phyloP scores from a whole-genome alignment of 129 eudicot genomes.

The Lonicera japonica region DNA sequence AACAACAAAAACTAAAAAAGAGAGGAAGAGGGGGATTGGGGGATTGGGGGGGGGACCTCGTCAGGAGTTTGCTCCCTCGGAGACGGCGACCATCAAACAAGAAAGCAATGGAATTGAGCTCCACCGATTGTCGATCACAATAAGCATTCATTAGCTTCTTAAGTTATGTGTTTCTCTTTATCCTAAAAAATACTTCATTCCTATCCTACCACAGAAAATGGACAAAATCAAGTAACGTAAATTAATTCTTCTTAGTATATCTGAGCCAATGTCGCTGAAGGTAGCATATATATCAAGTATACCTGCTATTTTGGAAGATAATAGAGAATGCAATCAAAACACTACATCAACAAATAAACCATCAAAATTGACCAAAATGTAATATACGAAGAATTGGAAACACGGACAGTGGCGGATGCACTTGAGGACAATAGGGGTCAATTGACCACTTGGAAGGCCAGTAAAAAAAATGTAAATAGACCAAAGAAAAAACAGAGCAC shows the following conservation, averaged over 20 bases:
- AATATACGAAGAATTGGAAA: no score
- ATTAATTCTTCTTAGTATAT: no score
- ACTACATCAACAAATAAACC: no score
- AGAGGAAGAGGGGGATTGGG: background rate
- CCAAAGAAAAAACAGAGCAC: no score
- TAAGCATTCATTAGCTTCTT: conserved; percentile 78
- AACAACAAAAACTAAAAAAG: no score
- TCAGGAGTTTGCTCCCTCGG: conserved; percentile 70
- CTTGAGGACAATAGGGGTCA: no score
- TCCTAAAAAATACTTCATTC: conserved; percentile 67
- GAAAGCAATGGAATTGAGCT: conserved; percentile 55
- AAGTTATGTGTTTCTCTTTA: conserved; percentile 65
- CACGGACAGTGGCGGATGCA: no score
- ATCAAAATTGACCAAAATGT: no score
- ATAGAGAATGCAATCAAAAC: no score
- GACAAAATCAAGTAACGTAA: background rate
- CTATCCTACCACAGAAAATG: conserved; percentile 39
- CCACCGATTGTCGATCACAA: conserved; percentile 69
- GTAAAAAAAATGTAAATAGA: no score
- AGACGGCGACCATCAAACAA: conserved; percentile 73
- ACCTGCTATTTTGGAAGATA: background rate
- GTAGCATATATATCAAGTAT: background rate
- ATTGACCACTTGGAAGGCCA: no score
- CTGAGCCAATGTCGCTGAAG: background rate
- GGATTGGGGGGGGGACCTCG: conserved; percentile 37